Base-by-base conservation (phyloP, 331 rosid genomes). In the Pyracantha coccinea region DNA sequence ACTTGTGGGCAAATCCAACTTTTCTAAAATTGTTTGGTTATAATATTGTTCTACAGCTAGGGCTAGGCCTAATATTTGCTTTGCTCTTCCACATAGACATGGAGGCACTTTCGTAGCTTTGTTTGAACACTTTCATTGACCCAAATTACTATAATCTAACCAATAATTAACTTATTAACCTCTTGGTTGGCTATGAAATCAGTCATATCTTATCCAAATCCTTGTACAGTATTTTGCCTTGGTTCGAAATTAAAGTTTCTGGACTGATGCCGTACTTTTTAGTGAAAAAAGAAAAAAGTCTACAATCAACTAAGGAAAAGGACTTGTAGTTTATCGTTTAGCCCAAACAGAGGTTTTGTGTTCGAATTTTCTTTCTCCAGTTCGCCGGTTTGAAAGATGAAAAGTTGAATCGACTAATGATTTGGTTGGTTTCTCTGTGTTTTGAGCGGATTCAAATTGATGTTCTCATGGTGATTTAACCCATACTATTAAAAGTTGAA, bases 141-240 rank as follows among this genome's bases (percentile, higher is more conserved):
- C 47, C 68, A 59, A 72, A 19, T 35, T 65, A 15, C 57, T 11
- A 11, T 41, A 41, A 41, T 41, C 47, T 41, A 41, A 41, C 47
- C 47, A 41, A 10, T 3, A 3, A 41, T 41, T 41, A 41, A 41
- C 47, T 41, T 41, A 41, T 13, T n/a, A 57, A 53, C 58, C n/a
- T 11, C 58, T 59, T 38, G 69, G 15, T 73, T 59, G 77, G 20
- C 25, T 73, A 60, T 17, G 57, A 19, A 25, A 73, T 24, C 77
- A 60, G 21, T 38, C 68, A 10, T 59, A 72, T 58, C 68, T 72
- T 72, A 72, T 72, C 76, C 57, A 38, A 10, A 72, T 73, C 68
- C 60, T n/a, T 8, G 47, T 4, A 23, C 66, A 72, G 33, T 72
- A 57, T 57, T 23, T 72, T 9, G 3, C 67, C 1, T 32, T 23